These are phyloP conservation scores for Meyerozyma sp. DNA, from an alignment of 1,139 yeast genomes.

Conservation along the genomic window DNA sequence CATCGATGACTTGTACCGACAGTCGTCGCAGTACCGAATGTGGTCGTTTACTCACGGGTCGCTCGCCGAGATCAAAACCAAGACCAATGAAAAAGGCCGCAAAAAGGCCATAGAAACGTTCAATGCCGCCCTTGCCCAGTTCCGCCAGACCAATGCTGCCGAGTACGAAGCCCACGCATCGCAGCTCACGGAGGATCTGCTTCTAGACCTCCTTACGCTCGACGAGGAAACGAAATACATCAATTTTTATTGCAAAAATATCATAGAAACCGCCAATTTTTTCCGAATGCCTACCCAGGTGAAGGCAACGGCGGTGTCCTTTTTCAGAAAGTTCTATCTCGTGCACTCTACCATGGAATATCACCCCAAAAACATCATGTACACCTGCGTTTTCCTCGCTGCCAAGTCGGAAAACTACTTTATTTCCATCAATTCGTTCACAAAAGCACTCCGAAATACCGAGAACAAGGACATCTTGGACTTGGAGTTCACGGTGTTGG, in stretches of 20 bases:
- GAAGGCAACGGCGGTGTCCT: conserved; percentile 79
- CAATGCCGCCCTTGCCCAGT: conserved; percentile 16
- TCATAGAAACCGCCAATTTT: conserved; percentile 47
- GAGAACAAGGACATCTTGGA: conserved; percentile 64
- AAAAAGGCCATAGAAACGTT: conserved; percentile 34
- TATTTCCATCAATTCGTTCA: conserved; percentile 79
- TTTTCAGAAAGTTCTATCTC: conserved; percentile 75
- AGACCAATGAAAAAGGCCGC: conserved; percentile 51
- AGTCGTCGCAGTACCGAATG: conserved; percentile 73
- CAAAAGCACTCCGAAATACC: conserved; percentile 61
- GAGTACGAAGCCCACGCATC: conserved; percentile 23
- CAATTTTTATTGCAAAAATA: conserved; percentile 65
- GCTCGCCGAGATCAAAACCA: conserved; percentile 41
- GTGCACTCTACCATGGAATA: conserved; percentile 76
- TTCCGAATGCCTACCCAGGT: conserved; percentile 47
- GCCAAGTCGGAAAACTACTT: conserved; percentile 91
- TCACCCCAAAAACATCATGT: conserved; percentile 78
- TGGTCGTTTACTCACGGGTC: conserved; percentile 77
- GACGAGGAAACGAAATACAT: conserved; percentile 72
- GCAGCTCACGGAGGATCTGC: conserved; percentile 26
- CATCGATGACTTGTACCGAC: conserved; percentile 77
- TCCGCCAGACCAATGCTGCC: conserved; percentile 26
- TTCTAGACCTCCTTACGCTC: conserved; percentile 45
- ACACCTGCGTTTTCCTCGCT: conserved; percentile 85
- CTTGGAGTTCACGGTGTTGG: conserved; percentile 72